A percentile compares a stretch with the other conserved stretches of the same genome.
Evolutionary conservation across 2,329 filamentous ascomycete species (phyloP).

Genomic region (Xylaria sp.): DNA sequence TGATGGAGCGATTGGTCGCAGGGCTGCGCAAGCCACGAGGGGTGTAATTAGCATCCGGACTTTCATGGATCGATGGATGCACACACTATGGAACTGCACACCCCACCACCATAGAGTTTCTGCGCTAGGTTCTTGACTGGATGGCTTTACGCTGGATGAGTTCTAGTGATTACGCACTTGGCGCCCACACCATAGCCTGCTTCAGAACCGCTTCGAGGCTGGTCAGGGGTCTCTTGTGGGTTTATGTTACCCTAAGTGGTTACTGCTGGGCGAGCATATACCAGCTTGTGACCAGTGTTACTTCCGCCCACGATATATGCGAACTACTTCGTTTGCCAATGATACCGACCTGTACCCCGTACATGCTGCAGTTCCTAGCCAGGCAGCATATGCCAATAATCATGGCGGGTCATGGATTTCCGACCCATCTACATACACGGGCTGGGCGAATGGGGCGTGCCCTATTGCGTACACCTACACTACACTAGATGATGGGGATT

Average conservation of each 20-base stretch:
- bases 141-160: constrained; percentile 11
- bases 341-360: constrained; percentile 29
- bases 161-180: constrained; percentile 24
- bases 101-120: constrained; percentile 24
- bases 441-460: constrained; percentile 16
- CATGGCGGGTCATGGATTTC: constrained; percentile 7
- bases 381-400: constrained; percentile 30
- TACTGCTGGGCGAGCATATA: constrained; percentile 10
- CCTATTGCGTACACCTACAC: constrained; percentile 13
- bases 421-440: constrained; percentile 11
- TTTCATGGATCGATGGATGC: constrained; percentile 27
- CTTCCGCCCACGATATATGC: constrained; percentile 25
- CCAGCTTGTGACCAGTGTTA: constrained; percentile 16
- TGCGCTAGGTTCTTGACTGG: constrained; percentile 18
- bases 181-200: constrained; percentile 18
- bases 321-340: constrained; percentile 24
- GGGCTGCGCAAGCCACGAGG: constrained; percentile 22
- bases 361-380: constrained; percentile 25
- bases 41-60: constrained; percentile 26
- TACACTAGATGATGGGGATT: background rate
- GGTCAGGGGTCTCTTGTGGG: constrained; percentile 24
- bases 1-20: constrained; percentile 16
- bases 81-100: background rate
- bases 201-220: constrained; percentile 17
- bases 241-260: constrained; percentile 15